phyloP scores from a whole-genome alignment of 2,329 filamentous ascomycete genomes.

The Pyrenochaeta sp. region DNA sequence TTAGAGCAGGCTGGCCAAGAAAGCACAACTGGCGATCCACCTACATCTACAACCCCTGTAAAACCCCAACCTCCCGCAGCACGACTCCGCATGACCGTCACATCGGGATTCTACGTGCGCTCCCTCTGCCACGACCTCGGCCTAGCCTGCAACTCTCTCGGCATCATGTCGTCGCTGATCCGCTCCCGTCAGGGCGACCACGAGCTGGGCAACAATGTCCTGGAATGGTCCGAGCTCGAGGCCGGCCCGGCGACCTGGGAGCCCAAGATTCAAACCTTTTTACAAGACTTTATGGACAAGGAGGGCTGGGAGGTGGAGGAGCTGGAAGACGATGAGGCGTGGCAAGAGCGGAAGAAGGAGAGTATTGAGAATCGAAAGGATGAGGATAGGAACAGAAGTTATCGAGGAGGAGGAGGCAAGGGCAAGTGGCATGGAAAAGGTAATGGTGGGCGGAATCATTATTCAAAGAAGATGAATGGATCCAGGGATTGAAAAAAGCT shows the following conservation, averaged over 20 bases:
- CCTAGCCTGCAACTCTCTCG: constrained; percentile 79
- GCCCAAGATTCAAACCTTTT: constrained; percentile 70
- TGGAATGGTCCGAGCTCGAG: constrained; percentile 80
- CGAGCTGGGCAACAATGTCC: constrained; percentile 72
- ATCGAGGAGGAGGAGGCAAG: constrained; percentile 27
- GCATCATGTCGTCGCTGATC: constrained; percentile 84
- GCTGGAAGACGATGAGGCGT: constrained; percentile 38
- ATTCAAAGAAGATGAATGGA: constrained; percentile 18
- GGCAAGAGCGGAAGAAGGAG: constrained; percentile 54
- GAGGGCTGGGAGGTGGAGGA: constrained; percentile 46
- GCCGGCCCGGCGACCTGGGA: constrained; percentile 85
- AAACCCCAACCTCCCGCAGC: constrained; percentile 68
- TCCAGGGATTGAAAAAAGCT: too few species aligned
- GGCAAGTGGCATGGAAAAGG: constrained; percentile 23
- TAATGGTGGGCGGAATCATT: constrained; percentile 24
- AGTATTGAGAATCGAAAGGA: constrained; percentile 37
- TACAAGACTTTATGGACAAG: constrained; percentile 62
- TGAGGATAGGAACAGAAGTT: constrained; percentile 29
- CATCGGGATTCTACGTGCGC: constrained; percentile 95
- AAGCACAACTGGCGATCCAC: neutral
- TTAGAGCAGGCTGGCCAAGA: neutral
- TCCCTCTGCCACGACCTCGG: constrained; percentile 94
- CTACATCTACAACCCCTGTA: neutral
- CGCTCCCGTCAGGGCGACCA: constrained; percentile 86
- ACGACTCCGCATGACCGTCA: constrained; percentile 88